Evolutionary conservation across 345 rosid species (phyloP), one percentile per base, ranked within the genome.

Genomic region (Gossypium sturtianum): DNA sequence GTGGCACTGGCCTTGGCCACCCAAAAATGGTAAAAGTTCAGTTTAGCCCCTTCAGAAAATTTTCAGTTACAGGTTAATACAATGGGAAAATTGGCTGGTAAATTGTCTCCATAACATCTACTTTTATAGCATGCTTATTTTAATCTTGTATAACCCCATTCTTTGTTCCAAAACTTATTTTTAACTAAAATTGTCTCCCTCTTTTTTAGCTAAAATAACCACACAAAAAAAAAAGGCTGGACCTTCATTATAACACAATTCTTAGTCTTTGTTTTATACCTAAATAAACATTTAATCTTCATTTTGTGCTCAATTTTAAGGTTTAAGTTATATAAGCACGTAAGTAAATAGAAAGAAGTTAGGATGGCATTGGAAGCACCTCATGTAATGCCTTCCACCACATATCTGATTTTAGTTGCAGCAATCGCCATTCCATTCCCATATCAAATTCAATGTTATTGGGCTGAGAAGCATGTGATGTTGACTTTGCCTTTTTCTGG

Each of bases 391-490:
- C 71, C 58, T 79, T 79, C 87, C 86, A 82, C 67, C 69, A 58
- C 27, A 45, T 9, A 64, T 79, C 82, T 15, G 83, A 72, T 63
- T 60, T 70, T 64, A 59, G 75, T 49, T 82, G 86, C 19, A 77
- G 81, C 25, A 79, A 0, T 25, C 74, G 19, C 90, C 90, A 83
- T 45, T 82, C 82, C 43, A 72, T 27, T 12, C 84, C 87, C 88
- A 87, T 74, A 4, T 72, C 80, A 69, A 74, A 72, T 69, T 82
- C 86, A 6, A 82, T 22, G 2, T 64, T 85, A 43, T 83, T 83
- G 45, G 77, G 70, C 74, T 87, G 90, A 51, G 88, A 71, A 66
- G 75, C 73, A 72, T 85, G 87, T 29, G 87, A 70, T 23, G 87
- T 87, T 44, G 87, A 81, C 27, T 77, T 85, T 17, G 83, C 86